Conservation (phyloP, 2,329 filamentous ascomycete genomes). For the Seiridium unicorne region DNA sequence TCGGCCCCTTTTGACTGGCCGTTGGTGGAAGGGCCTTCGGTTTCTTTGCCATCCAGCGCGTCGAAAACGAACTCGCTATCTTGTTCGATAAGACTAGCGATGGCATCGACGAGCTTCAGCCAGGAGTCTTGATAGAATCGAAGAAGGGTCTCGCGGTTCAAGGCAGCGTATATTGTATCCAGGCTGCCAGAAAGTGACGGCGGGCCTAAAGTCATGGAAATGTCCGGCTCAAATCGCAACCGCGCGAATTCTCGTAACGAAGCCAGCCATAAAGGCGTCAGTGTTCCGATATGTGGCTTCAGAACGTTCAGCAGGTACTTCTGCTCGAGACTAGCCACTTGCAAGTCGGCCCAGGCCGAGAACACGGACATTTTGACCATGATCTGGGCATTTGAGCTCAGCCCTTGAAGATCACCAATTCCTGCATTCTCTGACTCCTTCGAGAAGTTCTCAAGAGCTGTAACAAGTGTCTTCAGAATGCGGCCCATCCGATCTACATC, state of each 20-base stretch:
- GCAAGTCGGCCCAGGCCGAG: constrained; percentile 94
- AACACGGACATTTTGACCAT: constrained; percentile 99
- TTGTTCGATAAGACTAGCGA: constrained; percentile 94
- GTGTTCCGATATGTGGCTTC: constrained; percentile 81
- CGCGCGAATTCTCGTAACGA: constrained; percentile 92
- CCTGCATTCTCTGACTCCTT: constrained; percentile 76
- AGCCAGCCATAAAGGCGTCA: constrained; percentile 92
- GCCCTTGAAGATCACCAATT: constrained; percentile 88
- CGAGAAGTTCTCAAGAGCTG: constrained; percentile 88
- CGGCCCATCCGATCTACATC: constrained; percentile 98
- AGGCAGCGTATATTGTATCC: constrained; percentile 89
- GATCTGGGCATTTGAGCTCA: constrained; percentile 93
- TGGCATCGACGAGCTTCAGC: constrained; percentile 95
- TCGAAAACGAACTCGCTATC: constrained; percentile 98
- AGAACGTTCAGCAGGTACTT: constrained; percentile 85
- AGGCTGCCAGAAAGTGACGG: constrained; percentile 80
- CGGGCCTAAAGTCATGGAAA: constrained; percentile 84
- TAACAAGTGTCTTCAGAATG: constrained; percentile 89
- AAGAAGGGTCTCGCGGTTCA: constrained; percentile 90
- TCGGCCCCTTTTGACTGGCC: constrained; percentile 64
- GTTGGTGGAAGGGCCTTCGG: constrained; percentile 44
- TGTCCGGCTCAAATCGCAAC: constrained; percentile 92
- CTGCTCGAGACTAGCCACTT: constrained; percentile 92
- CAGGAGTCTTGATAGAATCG: constrained; percentile 97
- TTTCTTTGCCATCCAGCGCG: constrained; percentile 82